Conservation (phyloP, 345 rosid species). For the Heritiera fomes region DNA sequence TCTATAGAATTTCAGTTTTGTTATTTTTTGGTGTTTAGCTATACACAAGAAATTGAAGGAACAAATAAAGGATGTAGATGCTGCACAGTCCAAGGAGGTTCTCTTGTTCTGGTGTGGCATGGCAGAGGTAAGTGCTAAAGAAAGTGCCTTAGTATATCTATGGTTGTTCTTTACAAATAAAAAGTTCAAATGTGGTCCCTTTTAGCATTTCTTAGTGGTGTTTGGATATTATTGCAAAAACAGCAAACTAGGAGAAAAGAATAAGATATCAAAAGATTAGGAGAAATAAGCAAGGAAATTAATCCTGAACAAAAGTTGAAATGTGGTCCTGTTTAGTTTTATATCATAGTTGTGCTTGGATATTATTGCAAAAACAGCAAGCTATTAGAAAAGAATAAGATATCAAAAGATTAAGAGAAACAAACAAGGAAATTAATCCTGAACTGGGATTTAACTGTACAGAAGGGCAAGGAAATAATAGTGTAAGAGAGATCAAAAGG, state of each 20-base stretch:
- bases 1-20: constrained; percentile 16
- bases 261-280: neutral
- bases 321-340: neutral
- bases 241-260: neutral
- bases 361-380: neutral
- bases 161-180: neutral
- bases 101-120: constrained; percentile 76
- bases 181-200: neutral
- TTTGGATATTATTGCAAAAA: neutral
- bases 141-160: neutral
- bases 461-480: neutral
- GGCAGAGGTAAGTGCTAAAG: constrained; percentile 66
- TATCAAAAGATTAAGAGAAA: neutral
- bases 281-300: neutral
- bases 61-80: constrained; percentile 68
- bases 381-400: neutral
- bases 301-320: neutral
- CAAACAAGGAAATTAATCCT: neutral
- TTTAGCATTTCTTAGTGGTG: neutral
- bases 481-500: neutral
- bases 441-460: neutral
- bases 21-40: constrained; percentile 37
- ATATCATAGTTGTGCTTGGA: neutral
- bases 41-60: constrained; percentile 61
- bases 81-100: constrained; percentile 68